Conservation (phyloP, 1,284 basidiomycete species). For the Cerioporus squamosus region DNA sequence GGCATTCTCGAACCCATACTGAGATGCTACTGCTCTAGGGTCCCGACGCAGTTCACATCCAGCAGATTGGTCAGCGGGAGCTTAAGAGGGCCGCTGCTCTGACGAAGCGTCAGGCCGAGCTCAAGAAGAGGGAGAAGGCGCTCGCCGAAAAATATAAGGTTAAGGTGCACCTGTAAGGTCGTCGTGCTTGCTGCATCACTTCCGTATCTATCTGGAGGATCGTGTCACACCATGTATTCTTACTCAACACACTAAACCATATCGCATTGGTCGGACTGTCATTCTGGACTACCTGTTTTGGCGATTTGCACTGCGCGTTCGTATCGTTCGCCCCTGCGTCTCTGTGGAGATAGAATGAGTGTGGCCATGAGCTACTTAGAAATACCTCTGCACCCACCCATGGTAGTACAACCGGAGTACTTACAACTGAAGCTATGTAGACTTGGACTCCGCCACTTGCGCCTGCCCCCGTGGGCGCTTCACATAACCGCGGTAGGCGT, state of each 20-base stretch:
- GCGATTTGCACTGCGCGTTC: no score
- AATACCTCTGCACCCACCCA: no score
- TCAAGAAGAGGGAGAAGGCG: constrained; percentile 61
- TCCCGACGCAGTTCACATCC: constrained; percentile 91
- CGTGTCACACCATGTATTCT: neutral
- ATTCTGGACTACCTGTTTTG: no score
- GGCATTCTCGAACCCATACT: neutral
- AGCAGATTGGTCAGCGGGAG: constrained; percentile 91
- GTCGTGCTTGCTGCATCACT: neutral
- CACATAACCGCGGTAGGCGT: neutral
- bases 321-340: no score
- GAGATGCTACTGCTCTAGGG: constrained; percentile 52
- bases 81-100: constrained; percentile 70
- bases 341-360: no score
- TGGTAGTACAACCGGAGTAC: no score
- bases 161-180: constrained; percentile 41
- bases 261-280: no score
- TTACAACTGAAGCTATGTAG: no score
- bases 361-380: no score
- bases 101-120: constrained; percentile 53
- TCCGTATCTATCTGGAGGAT: neutral
- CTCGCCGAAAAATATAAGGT: constrained; percentile 62
- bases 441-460: no score
- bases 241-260: no score
- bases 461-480: no score